phyloP scores from a whole-genome alignment of 305 asterid genomes.

The Salvia sclarea region DNA sequence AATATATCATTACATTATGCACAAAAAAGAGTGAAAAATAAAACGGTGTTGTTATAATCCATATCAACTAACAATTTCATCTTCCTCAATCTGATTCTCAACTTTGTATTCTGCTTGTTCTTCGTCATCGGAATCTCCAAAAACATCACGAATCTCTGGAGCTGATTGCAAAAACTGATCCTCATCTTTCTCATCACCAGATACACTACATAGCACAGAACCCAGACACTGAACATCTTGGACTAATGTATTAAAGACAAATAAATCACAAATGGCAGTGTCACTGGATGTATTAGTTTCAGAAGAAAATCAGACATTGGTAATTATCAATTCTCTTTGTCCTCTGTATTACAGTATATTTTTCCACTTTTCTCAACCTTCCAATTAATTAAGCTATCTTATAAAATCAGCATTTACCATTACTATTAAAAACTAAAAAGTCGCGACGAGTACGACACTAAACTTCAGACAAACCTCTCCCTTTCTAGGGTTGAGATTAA shows the following conservation, averaged over 20 bases:
- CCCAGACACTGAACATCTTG: conserved; percentile 19
- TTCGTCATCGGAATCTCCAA: conserved; percentile 95
- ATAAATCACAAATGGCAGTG: conserved; percentile 6
- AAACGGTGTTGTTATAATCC: conserved; percentile 18
- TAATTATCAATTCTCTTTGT: not conserved
- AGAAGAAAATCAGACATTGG: not conserved
- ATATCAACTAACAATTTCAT: conserved; percentile 51
- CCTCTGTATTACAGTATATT: not conserved
- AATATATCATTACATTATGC: conserved; percentile 22
- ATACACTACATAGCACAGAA: conserved; percentile 42
- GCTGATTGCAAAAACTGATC: conserved; percentile 64
- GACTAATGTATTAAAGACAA: not conserved
- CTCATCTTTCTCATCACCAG: conserved; percentile 69
- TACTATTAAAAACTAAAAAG: no score
- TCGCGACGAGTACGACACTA: no score
- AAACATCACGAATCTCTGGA: conserved; percentile 94
- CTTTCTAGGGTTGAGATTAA: not conserved
- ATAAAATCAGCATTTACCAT: not conserved
- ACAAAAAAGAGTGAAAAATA: conserved; percentile 1
- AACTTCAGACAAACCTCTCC: not conserved
- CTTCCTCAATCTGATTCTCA: conserved; percentile 61
- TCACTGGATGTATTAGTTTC: not conserved
- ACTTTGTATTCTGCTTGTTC: conserved; percentile 63
- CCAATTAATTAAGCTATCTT: not conserved
- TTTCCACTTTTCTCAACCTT: conserved; percentile 10